Base-by-base conservation (phyloP, 2,329 filamentous ascomycete genomes). In the Colletotrichum sp. region DNA sequence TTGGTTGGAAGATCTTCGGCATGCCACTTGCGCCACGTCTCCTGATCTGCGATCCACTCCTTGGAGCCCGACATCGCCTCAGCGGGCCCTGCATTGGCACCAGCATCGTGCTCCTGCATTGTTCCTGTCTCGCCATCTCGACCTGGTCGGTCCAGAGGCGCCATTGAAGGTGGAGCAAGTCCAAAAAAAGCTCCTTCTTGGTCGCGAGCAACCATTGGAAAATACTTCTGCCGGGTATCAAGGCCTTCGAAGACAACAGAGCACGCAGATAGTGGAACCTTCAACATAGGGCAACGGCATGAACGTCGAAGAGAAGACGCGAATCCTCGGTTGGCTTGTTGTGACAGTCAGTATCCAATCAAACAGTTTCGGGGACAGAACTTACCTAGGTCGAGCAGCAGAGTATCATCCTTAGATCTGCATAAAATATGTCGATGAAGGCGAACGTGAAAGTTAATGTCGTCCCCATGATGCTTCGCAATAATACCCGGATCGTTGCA, bases 61-160 rank as follows among this genome's bases (percentile, higher is more conserved):
- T 55, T 18, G 16, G 1, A 18, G 6, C 36, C 1, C 1, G 16
- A 4, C 2, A 8, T 9, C 5, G 36, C 9, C 5, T 3, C 36
- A 9, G 1, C 2, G 0, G 36, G 3, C 36, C 2, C 3, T 39
- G 36, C 16, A 9, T 9, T 18, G 36, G 36, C 16, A 18, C 16
- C n/a, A 6, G n/a, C 48, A 25, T 25, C 48, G 22, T 8, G 10
- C n/a, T 22, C 6, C n/a, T 25, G n/a, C n/a, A 22, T 22, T 22
- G 22, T 22, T 22, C 3, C 22, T 22, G 22, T 22, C 22, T 22
- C 22, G 22, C 22, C 22, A 22, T 22, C 22, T 22, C 22, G 22
- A 22, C 22, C 22, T 22, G 22, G 22, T 22, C 22, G 22, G 22
- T 22, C 22, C 22, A 22, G 22, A 22, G 22, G 22, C 22, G 22